Conservation (phyloP, 202 grass and related monocot species). For the Eragrostis tef region DNA sequence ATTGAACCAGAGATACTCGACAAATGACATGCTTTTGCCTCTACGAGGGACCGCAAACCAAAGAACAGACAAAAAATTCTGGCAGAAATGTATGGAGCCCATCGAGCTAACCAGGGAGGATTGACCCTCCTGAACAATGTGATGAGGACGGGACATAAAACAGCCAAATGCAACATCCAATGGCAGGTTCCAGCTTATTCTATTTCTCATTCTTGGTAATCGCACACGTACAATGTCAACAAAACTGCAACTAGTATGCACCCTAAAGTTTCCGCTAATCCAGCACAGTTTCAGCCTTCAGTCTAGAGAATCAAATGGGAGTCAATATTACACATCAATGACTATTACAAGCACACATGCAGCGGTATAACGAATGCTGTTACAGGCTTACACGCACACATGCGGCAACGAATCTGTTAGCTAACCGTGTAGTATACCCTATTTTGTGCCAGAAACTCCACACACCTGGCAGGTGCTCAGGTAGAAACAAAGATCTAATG, state of each 20-base stretch:
- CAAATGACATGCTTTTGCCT: neutral
- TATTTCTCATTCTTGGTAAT: neutral
- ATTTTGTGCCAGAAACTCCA: conserved; percentile 38
- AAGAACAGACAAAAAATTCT: neutral
- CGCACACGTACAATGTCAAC: conserved; percentile 11
- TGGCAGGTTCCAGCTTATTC: neutral
- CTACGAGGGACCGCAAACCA: neutral
- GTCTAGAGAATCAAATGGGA: conserved; percentile 43
- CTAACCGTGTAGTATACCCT: conserved; percentile 39
- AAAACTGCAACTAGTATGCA: conserved; percentile 29
- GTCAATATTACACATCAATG: conserved; percentile 30
- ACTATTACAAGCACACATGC: conserved; percentile 40
- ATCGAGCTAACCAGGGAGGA: too few species aligned
- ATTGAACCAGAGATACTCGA: neutral
- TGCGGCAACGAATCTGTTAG: conserved; percentile 55
- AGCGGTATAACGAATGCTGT: conserved; percentile 33
- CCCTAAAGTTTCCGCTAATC: conserved; percentile 11
- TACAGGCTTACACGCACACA: conserved; percentile 35
- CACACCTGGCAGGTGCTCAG: conserved; percentile 11
- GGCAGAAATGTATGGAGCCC: neutral
- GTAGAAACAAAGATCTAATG: conserved; percentile 28
- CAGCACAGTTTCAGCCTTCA: neutral
- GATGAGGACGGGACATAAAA: neutral
- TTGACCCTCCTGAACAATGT: neutral
- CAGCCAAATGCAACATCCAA: neutral